These are phyloP conservation scores for Parafenestella ontariensis DNA, from an alignment of 2,329 filamentous ascomycete species.

Conservation along the genomic window DNA sequence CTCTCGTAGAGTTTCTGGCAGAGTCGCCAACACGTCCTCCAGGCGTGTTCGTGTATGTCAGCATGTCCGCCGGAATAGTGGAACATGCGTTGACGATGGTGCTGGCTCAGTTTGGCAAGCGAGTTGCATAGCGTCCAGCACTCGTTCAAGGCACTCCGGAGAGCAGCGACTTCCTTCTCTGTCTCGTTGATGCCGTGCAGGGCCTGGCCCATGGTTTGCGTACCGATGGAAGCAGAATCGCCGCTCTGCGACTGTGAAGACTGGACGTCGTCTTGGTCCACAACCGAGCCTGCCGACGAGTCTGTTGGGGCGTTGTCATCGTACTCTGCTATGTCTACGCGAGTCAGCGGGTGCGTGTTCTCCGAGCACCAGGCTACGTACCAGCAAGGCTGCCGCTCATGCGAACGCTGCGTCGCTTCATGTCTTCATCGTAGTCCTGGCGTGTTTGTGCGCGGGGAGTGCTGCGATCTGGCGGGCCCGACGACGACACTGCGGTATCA, in stretches of 20 bases:
- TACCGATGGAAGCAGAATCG: conserved; percentile 27
- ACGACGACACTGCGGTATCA: conserved; percentile 70
- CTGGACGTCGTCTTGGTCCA: conserved; percentile 43
- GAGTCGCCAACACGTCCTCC: conserved; percentile 92
- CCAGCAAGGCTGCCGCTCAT: conserved; percentile 80
- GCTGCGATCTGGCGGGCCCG: conserved; percentile 62
- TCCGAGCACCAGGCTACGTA: conserved; percentile 49
- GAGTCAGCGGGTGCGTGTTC: conserved; percentile 17
- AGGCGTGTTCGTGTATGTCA: conserved; percentile 83
- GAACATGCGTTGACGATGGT: conserved; percentile 81
- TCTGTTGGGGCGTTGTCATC: conserved; percentile 46
- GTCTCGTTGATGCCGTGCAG: conserved; percentile 65
- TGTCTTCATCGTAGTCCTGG: conserved; percentile 70
- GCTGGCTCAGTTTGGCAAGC: conserved; percentile 81
- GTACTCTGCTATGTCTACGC: conserved; percentile 56
- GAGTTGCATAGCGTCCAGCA: conserved; percentile 97
- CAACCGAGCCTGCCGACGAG: conserved; percentile 37
- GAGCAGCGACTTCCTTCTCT: conserved; percentile 69
- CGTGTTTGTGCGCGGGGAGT: conserved; percentile 86
- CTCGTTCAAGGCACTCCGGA: conserved; percentile 81
- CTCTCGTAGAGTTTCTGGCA: conserved; percentile 89
- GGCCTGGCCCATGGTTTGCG: conserved; percentile 56
- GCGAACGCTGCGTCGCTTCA: conserved; percentile 61
- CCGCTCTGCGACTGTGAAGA: conserved; percentile 43
- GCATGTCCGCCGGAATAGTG: conserved; percentile 72